These are phyloP conservation scores for Zoysia japonica DNA, from an alignment of 176 grass and related monocot species.

Conservation along the genomic window DNA sequence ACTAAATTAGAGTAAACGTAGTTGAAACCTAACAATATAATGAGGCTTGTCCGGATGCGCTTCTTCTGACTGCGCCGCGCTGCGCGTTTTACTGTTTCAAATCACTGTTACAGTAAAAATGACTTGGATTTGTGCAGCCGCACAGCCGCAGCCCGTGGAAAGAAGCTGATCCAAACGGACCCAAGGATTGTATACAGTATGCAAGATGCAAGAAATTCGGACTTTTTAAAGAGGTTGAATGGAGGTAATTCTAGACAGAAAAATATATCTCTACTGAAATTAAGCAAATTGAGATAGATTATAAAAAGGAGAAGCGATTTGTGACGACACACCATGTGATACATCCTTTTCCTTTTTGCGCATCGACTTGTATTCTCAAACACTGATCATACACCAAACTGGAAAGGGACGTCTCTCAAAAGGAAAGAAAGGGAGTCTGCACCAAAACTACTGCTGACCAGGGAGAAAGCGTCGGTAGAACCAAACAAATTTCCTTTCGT, in stretches of 20 bases:
- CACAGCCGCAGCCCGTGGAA: too few relatives aligned
- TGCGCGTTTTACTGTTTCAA: too few relatives aligned
- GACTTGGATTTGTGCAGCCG: too few relatives aligned
- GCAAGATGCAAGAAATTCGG: too few relatives aligned
- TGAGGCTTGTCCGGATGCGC: too few relatives aligned
- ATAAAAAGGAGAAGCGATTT: constrained; percentile 7
- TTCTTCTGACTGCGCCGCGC: too few relatives aligned
- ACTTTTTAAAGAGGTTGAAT: background rate
- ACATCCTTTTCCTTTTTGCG: background rate
- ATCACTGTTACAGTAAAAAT: too few relatives aligned
- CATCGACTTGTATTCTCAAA: constrained; percentile 3
- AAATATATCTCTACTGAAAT: background rate
- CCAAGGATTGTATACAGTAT: too few relatives aligned
- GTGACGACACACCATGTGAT: background rate
- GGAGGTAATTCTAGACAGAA: background rate
- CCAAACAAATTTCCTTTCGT: background rate
- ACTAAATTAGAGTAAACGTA: too few relatives aligned
- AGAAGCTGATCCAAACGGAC: too few relatives aligned
- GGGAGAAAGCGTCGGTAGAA: constrained; percentile 29
- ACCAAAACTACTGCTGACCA: constrained; percentile 32
- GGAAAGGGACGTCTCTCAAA: constrained; percentile 32
- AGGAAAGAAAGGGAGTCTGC: constrained; percentile 42
- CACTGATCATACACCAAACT: constrained; percentile 40
- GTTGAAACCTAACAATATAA: too few relatives aligned
- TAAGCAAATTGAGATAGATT: background rate